A percentile compares a stretch with the other conserved stretches of the same genome.
Evolutionary conservation across 306 rosid genomes (phyloP).

Genomic region (Lotus japonicus): DNA sequence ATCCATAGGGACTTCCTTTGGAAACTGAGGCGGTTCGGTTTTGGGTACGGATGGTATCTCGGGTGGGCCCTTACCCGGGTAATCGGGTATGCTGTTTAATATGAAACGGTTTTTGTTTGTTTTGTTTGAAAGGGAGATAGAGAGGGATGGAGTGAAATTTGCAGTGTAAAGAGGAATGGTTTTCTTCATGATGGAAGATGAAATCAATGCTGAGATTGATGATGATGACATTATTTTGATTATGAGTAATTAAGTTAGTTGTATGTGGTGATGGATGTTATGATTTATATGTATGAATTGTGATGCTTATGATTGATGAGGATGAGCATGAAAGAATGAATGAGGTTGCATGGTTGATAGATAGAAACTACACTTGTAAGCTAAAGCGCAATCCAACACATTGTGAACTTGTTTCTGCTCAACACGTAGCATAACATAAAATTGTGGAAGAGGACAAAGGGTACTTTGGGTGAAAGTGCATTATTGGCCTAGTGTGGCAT

Average conservation of each 20-base stretch:
- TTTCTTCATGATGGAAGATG: slow-evolving; percentile 34
- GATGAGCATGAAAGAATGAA: background rate
- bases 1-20: slow-evolving; percentile 19
- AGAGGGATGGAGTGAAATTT: background rate
- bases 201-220: slow-evolving; percentile 30
- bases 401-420: background rate
- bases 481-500: too few species aligned
- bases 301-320: background rate
- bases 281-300: background rate
- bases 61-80: slow-evolving; percentile 22
- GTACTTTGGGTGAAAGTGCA: too few species aligned
- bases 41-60: slow-evolving; percentile 19
- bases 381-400: background rate
- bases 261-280: background rate
- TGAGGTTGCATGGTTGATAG: background rate
- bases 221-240: slow-evolving; percentile 7
- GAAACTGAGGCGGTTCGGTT: slow-evolving; percentile 14
- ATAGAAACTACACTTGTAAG: background rate
- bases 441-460: too few species aligned
- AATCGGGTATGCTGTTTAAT: background rate
- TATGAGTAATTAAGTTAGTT: too few species aligned
- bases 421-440: background rate
- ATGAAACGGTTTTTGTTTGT: background rate
- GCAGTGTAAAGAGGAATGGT: slow-evolving; percentile 20
- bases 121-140: background rate